A percentile compares a stretch with the other conserved stretches of the same genome.
phyloP scores from a whole-genome alignment of 441 rosid genomes.

The Adansonia grandidieri region DNA sequence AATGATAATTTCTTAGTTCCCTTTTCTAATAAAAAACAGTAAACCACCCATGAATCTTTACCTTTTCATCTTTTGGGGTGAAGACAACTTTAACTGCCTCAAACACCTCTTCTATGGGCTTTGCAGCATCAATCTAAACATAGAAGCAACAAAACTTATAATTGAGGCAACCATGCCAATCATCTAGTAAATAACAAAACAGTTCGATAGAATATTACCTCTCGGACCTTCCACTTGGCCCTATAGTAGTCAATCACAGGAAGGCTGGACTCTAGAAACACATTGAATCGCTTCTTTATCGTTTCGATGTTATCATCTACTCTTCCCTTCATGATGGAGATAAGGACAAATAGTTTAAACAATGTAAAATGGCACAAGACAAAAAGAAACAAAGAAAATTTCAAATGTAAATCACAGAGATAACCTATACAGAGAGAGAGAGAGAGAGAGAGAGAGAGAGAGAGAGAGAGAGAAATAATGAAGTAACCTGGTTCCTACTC shows the following conservation, averaged over 20 bases:
- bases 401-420: background rate
- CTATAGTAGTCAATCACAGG: slow-evolving; percentile 70
- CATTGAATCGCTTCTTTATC: slow-evolving; percentile 81
- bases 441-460: background rate
- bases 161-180: slow-evolving; percentile 19
- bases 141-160: slow-evolving; percentile 18
- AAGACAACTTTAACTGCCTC: slow-evolving; percentile 66
- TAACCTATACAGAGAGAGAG: background rate
- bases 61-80: slow-evolving; percentile 58
- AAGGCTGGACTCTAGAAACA: slow-evolving; percentile 78
- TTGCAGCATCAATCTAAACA: slow-evolving; percentile 78
- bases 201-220: slow-evolving; percentile 50
- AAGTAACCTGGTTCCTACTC: slow-evolving; percentile 77
- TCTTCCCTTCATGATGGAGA: slow-evolving; percentile 66
- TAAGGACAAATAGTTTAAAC: background rate
- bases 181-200: background rate
- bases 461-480: slow-evolving; percentile 22
- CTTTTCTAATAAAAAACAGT: slow-evolving; percentile 4
- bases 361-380: slow-evolving; percentile 12
- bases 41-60: slow-evolving; percentile 36
- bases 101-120: slow-evolving; percentile 73
- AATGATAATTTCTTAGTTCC: slow-evolving; percentile 6
- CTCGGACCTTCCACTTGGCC: slow-evolving; percentile 75
- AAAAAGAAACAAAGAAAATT: background rate
- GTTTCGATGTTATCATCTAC: slow-evolving; percentile 92